Evolutionary conservation across 345 rosid species (phyloP).

Genomic region (Erucastrum elatum): DNA sequence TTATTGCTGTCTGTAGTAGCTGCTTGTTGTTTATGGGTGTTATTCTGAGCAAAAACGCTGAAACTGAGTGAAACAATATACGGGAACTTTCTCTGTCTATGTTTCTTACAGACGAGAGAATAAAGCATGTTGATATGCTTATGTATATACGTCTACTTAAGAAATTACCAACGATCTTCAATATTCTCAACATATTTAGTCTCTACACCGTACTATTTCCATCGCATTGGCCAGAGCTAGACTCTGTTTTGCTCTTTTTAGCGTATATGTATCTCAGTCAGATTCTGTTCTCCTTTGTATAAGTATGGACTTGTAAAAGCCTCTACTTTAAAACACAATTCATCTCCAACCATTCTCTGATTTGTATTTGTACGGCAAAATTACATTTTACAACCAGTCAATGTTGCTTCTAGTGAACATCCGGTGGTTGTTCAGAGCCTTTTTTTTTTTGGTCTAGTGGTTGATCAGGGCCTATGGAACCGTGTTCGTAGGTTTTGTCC

Average conservation of each 20-base stretch:
- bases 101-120: constrained; percentile 22
- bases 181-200: neutral
- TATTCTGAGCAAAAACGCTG: constrained; percentile 17
- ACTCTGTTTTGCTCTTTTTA: neutral
- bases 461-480: neutral
- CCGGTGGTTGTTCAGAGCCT: neutral
- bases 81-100: constrained; percentile 14
- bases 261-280: neutral
- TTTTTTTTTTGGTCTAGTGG: too few relatives aligned
- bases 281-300: neutral
- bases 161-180: neutral
- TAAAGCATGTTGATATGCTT: constrained; percentile 7
- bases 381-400: neutral
- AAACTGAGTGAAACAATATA: neutral
- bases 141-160: neutral
- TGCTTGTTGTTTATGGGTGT: constrained; percentile 26
- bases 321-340: neutral
- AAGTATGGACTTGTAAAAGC: neutral
- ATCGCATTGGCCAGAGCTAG: neutral
- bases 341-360: neutral
- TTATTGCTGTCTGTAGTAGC: constrained; percentile 11
- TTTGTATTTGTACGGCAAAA: too few relatives aligned
- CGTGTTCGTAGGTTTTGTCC: neutral
- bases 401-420: neutral
- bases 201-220: neutral